These are phyloP conservation scores for Peltaster fructicola DNA, from an alignment of 2,329 filamentous ascomycete genomes.

Conservation along the genomic window DNA sequence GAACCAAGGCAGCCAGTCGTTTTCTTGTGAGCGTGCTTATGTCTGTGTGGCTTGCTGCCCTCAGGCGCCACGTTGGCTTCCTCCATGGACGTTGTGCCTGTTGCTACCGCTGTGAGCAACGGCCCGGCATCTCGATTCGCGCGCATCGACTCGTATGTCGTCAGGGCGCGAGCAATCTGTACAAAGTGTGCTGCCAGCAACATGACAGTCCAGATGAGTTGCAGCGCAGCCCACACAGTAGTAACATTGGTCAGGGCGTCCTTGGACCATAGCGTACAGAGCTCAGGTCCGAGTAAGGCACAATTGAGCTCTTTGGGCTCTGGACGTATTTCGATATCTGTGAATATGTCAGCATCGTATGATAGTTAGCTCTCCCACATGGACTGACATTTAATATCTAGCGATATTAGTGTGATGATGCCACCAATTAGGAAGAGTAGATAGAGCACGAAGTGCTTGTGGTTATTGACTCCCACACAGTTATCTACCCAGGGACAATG, in stretches of 20 bases:
- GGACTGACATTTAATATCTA: no score
- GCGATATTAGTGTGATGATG: slow-evolving; percentile 51
- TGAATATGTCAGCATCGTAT: neutral
- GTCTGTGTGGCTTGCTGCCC: slow-evolving; percentile 39
- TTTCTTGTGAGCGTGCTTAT: slow-evolving; percentile 31
- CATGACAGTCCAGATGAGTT: slow-evolving; percentile 95
- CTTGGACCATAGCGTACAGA: slow-evolving; percentile 62
- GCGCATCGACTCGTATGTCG: slow-evolving; percentile 93
- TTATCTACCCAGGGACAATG: slow-evolving; percentile 98
- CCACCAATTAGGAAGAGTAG: slow-evolving; percentile 61
- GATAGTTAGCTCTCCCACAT: no score
- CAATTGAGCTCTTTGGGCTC: slow-evolving; percentile 37
- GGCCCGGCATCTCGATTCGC: slow-evolving; percentile 46
- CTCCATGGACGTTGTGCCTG: slow-evolving; percentile 45
- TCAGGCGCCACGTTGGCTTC: slow-evolving; percentile 51
- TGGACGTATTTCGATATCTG: slow-evolving; percentile 27
- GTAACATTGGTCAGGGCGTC: slow-evolving; percentile 75
- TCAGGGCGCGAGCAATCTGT: slow-evolving; percentile 81
- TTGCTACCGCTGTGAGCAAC: slow-evolving; percentile 58
- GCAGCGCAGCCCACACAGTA: slow-evolving; percentile 60
- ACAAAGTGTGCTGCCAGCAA: slow-evolving; percentile 83
- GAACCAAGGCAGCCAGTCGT: slow-evolving; percentile 53
- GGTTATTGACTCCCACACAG: slow-evolving; percentile 88
- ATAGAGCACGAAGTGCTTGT: slow-evolving; percentile 89
- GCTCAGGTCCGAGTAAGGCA: slow-evolving; percentile 52